Percentiles rank a stretch among this genome's conserved stretches.
These are phyloP conservation scores for Primulina huaijiensis DNA, from an alignment of 257 asterid genomes.

Conservation along the genomic window DNA sequence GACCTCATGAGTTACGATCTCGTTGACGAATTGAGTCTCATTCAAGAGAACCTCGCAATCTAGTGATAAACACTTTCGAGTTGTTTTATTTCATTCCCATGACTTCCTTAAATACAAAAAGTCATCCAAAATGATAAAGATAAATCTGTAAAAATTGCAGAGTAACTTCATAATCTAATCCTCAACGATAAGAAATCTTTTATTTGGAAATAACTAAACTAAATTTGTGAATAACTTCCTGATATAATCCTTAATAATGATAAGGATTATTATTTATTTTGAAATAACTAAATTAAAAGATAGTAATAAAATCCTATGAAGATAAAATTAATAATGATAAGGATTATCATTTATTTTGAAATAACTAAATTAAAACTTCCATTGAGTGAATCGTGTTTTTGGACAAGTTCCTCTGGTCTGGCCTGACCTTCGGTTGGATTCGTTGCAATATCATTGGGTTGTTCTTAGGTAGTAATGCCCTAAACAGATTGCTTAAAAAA, in stretches of 20 bases:
- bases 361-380: too few species aligned
- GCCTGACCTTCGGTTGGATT: background rate
- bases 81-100: background rate
- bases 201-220: background rate
- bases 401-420: background rate
- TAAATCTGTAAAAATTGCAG: background rate
- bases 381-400: background rate
- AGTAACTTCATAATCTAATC: background rate
- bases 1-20: background rate
- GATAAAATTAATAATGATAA: too few species aligned
- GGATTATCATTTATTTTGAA: background rate
- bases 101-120: background rate
- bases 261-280: background rate
- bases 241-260: too few species aligned
- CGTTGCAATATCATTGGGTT: background rate
- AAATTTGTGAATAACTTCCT: background rate
- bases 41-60: background rate
- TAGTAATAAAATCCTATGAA: background rate
- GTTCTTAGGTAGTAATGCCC: background rate
- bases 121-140: background rate
- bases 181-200: background rate
- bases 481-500: background rate
- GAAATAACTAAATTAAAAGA: background rate
- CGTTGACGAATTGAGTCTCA: background rate
- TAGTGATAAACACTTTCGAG: background rate